Evolutionary conservation across 352 stramenopile genomes (phyloP), one percentile per base, ranked within the genome.

Genomic region (Phytopythium chamaehyphon): DNA sequence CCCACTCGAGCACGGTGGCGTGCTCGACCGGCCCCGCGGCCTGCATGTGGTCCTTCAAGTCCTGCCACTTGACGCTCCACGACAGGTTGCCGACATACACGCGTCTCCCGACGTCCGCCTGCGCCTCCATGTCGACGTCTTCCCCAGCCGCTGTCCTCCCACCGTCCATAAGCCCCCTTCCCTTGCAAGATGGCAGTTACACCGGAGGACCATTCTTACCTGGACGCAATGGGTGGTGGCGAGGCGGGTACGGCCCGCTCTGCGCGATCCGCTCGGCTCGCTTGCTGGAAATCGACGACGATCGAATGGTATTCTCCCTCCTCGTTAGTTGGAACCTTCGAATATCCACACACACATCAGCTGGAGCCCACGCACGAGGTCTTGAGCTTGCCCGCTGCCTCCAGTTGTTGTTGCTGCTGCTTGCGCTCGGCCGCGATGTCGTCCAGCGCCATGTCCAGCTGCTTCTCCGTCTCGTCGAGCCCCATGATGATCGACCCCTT

Each of bases 41-140:
- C 23, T 79, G 55, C 84, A 95, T 95, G 59, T 93, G 76, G 36
- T 93, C 77, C 63, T 92, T 89, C 31, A 96, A 61, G 47, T 90
- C 76, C 50, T 87, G 69, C 73, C 62, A 88, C 57, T 90, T 88
- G 44, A 93, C 76, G 37, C 63, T 81, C 81, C 81, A 96, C n/a
- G 84, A 76, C 36, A 96, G 61, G 47, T 96, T 96, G 19, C 83
- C 82, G 28, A 96, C 85, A 62, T 90, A 93, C 49, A 93, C 83
- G 45, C 83, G 78, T 26, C 80, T 69, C 15, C 54, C 54, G 23
- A 55, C 14, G 11, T 43, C n/a, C 33, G 31, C 43, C 58, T 68
- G 55, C 47, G 64, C 68, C 55, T 39, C 46, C 57, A 67, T 61
- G 10, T 71, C 48, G 36, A 56, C 64, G n/a, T 72, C 51, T 37